Evolutionary conservation across 108 stramenopile genomes (phyloP), one percentile per base, ranked within the genome.

Genomic region (Fragilariopsis cylindrus): DNA sequence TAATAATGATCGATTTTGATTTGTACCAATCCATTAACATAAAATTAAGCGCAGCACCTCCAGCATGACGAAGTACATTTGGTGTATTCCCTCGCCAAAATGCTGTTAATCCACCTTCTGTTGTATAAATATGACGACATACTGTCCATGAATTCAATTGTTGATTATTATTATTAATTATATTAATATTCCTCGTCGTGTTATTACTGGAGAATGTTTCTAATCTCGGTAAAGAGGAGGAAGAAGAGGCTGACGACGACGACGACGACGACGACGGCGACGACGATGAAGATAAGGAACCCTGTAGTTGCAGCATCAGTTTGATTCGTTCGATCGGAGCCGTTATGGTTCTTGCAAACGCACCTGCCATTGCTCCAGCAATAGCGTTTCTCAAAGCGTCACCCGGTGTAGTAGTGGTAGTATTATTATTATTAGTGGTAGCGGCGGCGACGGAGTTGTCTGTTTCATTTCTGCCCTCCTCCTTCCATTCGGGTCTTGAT

Each of bases 291-390:
- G 55, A 19, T 7, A n/a, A 40, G 42, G 81, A 73, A n/a, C 72
- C 73, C 73, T 89, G 91, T 55, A 92, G 82, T 78, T 99, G 98
- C 76, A 98, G 85, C 50, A 99, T 73, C 53, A 99, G 89, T 79
- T 99, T 99, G 48, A 99, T 91, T 8, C 99, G 97, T 87, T 99
- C 99, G 72, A 99, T 92, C 7, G 99, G 99, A 15, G 99, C 99
- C 65, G 90, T 86, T 19, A 71, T 86, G 13, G 98, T 97, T 77
- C 93, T 92, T 64, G 95, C 85, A 56, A 97, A 66, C 49, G 90
- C 93, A 42, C 94, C 95, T 3, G 95, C 91, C 55, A 70, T 70
- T 19, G 89, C 92, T 50, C 95, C 95, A 7, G 95, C 95, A 11
- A 89, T 16, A n/a, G 84, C 87, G 74, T 91, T 88, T 72, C 70